Base-by-base conservation (phyloP, 768 basidiomycete species). In the Pluteus cervinus region DNA sequence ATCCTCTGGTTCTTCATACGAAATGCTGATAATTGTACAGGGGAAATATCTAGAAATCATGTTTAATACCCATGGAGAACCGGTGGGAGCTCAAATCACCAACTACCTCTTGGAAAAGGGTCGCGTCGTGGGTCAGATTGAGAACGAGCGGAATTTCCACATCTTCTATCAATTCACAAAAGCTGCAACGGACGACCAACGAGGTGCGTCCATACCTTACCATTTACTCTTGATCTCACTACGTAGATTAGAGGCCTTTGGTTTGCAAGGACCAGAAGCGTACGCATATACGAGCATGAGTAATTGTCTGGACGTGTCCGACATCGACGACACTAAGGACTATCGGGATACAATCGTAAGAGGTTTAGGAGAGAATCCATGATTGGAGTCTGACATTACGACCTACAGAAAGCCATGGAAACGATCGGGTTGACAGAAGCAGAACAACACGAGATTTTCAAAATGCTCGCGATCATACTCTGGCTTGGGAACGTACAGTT, bases 131-230 rank as follows among this genome's bases (percentile, higher is more conserved):
- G 92, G 93, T 23, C 96, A 99, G 55, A 87, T 98, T 38, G 84
- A 89, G 57, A 85, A 87, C 48, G 96, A 99, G 61, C 80, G 96
- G 43, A 88, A 96, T 58, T 98, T 98, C 61, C 96, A 99, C 54
- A 93, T 99, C 43, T 98, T 99, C 69, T 99, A 98, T 60, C 96
- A 99, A 56, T 96, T 98, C 60, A 97, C 96, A 18, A 99, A 97
- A 56, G 91, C 81, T 4, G 94, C 96, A 4, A 79, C 86, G 5
- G 71, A 81, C 32, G 87, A 83, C 31, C 90, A 97, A 58, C 78
- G 90, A 58, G 91, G 92, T 88, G 51, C 40, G 73, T 56, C 12
- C 14, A 9, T 14, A 14, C 18, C 15, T 17, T 34, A n/a, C 7
- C 21, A 20, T 18, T 10, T 36, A 9, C 14, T 33, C 33, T 30